Evolutionary conservation across 176 grass and related monocot species (phyloP).

Genomic region (Oryza brachyantha): DNA sequence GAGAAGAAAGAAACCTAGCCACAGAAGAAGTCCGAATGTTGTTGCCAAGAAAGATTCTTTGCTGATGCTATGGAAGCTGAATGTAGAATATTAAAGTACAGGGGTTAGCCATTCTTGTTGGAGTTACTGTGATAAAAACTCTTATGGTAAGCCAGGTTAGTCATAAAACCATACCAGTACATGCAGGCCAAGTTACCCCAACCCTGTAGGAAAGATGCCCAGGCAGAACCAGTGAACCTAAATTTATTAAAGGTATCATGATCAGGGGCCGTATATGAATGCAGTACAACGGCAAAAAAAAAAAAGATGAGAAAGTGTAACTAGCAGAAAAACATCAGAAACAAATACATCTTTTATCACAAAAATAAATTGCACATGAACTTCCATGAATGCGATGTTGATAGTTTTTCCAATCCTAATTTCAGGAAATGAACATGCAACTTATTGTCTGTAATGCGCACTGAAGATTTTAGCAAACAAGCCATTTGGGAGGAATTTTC

Average conservation of each 20-base stretch:
- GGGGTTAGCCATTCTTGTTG: constrained; percentile 20
- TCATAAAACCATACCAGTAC: constrained; percentile 60
- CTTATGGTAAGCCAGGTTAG: neutral
- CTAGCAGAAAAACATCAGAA: neutral
- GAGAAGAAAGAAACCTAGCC: constrained; percentile 64
- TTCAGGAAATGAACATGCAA: constrained; percentile 6
- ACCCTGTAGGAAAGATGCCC: constrained; percentile 77
- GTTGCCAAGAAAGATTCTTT: constrained; percentile 85
- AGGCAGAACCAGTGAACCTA: constrained; percentile 94
- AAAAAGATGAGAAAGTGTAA: neutral
- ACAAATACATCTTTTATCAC: neutral
- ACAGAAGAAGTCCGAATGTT: constrained; percentile 56
- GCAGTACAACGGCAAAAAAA: neutral
- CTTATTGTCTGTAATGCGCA: neutral
- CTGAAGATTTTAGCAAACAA: neutral
- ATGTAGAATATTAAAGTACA: constrained; percentile 7
- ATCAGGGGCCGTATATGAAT: neutral
- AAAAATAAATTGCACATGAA: neutral
- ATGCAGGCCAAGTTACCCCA: constrained; percentile 98
- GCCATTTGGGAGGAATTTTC: neutral
- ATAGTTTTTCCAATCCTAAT: neutral
- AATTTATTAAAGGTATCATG: constrained; percentile 29
- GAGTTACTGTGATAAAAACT: neutral
- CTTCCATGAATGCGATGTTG: neutral
- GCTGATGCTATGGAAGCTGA: constrained; percentile 79